Conservation (phyloP, 2,329 filamentous ascomycete species). For the Sporothrix globosa region DNA sequence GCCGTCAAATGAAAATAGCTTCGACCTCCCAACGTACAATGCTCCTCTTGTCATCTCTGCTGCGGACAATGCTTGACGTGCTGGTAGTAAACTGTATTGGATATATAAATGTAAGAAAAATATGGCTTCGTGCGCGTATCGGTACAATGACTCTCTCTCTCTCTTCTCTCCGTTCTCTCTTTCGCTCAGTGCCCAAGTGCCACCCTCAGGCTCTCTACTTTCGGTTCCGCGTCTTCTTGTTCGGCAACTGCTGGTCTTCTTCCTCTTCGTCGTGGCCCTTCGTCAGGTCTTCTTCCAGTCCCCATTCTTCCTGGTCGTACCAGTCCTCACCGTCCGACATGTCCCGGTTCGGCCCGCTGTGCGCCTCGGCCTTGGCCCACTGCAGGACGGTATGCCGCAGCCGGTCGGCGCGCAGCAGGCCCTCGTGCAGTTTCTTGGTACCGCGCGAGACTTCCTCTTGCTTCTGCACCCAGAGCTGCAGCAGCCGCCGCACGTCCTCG, state of each 20-base stretch:
- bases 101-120: slow-evolving; percentile 24
- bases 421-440: slow-evolving; percentile 67
- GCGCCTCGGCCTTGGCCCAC: slow-evolving; percentile 78
- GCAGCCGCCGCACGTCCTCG: slow-evolving; percentile 73
- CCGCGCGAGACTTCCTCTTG: slow-evolving; percentile 81
- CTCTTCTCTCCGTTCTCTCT: not conserved
- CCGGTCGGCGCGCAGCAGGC: slow-evolving; percentile 72
- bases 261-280: slow-evolving; percentile 85
- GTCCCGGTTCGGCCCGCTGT: slow-evolving; percentile 66
- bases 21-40: no score
- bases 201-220: slow-evolving; percentile 42
- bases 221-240: slow-evolving; percentile 64
- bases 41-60: no score
- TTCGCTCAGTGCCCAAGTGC: not conserved
- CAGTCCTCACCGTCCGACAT: slow-evolving; percentile 89
- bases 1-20: no score
- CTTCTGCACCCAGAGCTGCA: slow-evolving; percentile 80
- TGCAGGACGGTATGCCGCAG: slow-evolving; percentile 71
- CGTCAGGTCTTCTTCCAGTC: slow-evolving; percentile 70
- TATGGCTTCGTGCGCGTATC: not conserved
- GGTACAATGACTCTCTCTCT: slow-evolving; percentile 5
- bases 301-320: slow-evolving; percentile 84
- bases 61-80: not conserved
- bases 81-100: slow-evolving; percentile 21
- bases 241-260: slow-evolving; percentile 65